Evolutionary conservation across 805 yeast genomes (phyloP), one percentile per base, ranked within the genome.

Genomic region (Candida ficus): DNA sequence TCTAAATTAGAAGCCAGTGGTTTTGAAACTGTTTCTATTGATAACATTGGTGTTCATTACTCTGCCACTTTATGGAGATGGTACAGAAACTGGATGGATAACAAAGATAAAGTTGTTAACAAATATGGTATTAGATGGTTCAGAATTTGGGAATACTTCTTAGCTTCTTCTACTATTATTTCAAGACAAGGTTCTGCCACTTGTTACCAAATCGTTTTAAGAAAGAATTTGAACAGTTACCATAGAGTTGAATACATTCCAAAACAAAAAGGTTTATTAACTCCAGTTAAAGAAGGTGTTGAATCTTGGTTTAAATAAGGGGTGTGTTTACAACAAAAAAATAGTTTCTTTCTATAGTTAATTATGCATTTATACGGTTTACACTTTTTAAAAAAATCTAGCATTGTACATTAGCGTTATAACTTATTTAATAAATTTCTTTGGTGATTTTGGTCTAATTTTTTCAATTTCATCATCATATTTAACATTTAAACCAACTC

Each of bases 181-280:
- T 80, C 95, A 13, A 85, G 96, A 75, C 95, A 88, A 71, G 95
- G 96, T 54, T 78, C 90, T 54, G 95, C 96, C 32, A 78, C 95
- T 40, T 86, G 95, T 66, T 89, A 76, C 71, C 96, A 88, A 71
- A 83, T 88, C 62, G 83, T 84, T 37, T 73, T 88, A 72, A 82
- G 96, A 74, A 88, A 88, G 79, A 89, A 88, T 67, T 58, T 88
- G 59, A 89, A 88, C 67, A 69, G 86, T 42, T 81, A 82, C 62
- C 91, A 86, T 63, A 80, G 96, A 65, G 70, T 86, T 51, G 84
- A 85, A 61, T 85, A 83, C 58, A 69, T 85, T 58, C 91, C 95
- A 38, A 61, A 63, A 43, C 95, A 88, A 73, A 75, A 75, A 54
- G 95, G 95, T 40, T 66, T 87, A 45, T 70, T 72, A 50, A 70